Percentiles rank a stretch among this genome's conserved stretches.
phyloP scores from a whole-genome alignment of 441 rosid genomes.

The Pelargonium fulgidum region DNA sequence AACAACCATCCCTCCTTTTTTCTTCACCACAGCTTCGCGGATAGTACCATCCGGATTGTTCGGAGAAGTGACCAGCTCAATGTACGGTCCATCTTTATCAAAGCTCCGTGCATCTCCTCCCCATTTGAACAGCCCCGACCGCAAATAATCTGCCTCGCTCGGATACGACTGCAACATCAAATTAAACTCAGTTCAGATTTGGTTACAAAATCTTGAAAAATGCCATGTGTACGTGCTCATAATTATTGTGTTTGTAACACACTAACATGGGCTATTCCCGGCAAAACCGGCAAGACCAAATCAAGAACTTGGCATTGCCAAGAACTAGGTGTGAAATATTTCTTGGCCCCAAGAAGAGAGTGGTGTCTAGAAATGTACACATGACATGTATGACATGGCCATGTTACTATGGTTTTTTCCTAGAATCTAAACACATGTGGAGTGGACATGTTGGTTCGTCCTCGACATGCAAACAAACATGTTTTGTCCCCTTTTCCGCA shows the following conservation, averaged over 20 bases:
- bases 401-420: not conserved
- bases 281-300: not conserved
- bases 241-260: not conserved
- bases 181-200: too few species aligned
- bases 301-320: not conserved
- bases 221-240: not conserved
- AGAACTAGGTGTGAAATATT: too few species aligned
- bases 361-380: too few species aligned
- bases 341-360: too few species aligned
- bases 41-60: slow-evolving; percentile 75
- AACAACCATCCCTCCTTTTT: slow-evolving; percentile 43
- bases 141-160: slow-evolving; percentile 41
- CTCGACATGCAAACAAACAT: slow-evolving; percentile 3
- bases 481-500: not conserved
- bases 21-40: slow-evolving; percentile 54
- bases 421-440: not conserved
- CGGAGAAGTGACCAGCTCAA: slow-evolving; percentile 67
- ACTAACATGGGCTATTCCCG: too few species aligned
- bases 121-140: slow-evolving; percentile 62
- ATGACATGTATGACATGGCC: not conserved
- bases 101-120: slow-evolving; percentile 57
- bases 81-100: slow-evolving; percentile 44
- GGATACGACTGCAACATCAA: slow-evolving; percentile 40
- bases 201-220: not conserved
- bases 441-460: not conserved